Evolutionary conservation across 2,329 filamentous ascomycete species (phyloP), one percentile per base, ranked within the genome.

Genomic region (Scedosporium aurantiacum): DNA sequence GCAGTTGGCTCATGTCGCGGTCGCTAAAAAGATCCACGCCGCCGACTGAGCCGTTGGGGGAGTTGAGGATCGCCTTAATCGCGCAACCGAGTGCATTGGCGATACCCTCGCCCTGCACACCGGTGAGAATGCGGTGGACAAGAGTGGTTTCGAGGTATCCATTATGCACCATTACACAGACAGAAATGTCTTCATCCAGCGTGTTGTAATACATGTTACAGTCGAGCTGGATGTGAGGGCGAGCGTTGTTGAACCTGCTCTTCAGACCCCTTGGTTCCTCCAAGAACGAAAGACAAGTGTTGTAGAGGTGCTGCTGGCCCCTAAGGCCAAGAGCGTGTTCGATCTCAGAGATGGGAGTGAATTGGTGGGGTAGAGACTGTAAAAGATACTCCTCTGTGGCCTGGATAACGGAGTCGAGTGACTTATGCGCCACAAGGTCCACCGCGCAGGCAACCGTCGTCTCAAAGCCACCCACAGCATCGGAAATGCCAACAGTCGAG

Each of bases 21-120:
- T 82, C 78, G 12, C 76, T 83, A 65, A 85, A 83, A 2, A 82
- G 72, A 67, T 83, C 78, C 27, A 80, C 70, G 21, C 79, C 71
- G 5, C 72, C 75, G 58, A 83, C 71, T 3, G 71, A 69, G 16
- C 70, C 72, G 8, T 74, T 71, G 0, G 78, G 75, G 3, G 70
- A 68, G 2, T 73, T 70, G 12, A 84, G 64, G 1, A 82, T 75
- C 18, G 75, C 70, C 12, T 75, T 71, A 16, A 85, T 69, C 0
- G 82, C 77, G 25, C 77, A 75, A 45, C 81, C 79, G 54, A 86
- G 83, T 0, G 79, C 79, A 62, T 75, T 75, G 16, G 78, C 76
- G 2, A 85, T 70, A 57, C 78, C 80, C 25, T 72, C 69, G 0
- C 76, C 74, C 61, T 82, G 80, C 0, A 70, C 68, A 0, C 72